Conservation (phyloP, 257 asterid species). For the Orobanche coerulescens region DNA sequence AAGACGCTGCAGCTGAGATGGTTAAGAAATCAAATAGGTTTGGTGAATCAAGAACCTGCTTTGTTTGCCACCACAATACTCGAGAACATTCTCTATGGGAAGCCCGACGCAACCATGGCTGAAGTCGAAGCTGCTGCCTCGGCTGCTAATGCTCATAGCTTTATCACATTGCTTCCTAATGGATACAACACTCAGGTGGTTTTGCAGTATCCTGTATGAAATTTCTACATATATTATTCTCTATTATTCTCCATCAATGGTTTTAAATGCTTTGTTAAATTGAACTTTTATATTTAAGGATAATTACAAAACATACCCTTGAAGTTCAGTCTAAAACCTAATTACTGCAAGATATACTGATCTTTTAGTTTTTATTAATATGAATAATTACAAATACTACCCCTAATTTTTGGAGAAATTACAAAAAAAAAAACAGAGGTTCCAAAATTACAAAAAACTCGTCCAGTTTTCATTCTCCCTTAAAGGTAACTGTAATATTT, state of each 20-base stretch:
- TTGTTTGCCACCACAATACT: constrained; percentile 95
- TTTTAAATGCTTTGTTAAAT: not conserved
- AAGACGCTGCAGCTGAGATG: constrained; percentile 81
- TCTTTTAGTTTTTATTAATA: no score
- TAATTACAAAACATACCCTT: no score
- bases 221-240: no score
- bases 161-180: constrained; percentile 78
- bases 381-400: no score
- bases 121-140: constrained; percentile 91
- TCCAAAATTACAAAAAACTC: no score
- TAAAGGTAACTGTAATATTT: no score
- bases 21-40: constrained; percentile 89
- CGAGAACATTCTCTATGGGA: constrained; percentile 88
- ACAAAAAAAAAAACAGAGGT: no score
- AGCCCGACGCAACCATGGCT: constrained; percentile 85
- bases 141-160: constrained; percentile 95
- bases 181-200: constrained; percentile 91
- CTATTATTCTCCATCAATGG: not conserved
- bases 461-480: no score
- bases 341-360: no score
- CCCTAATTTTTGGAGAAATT: no score
- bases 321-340: no score
- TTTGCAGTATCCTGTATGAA: not conserved
- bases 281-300: not conserved
- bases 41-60: constrained; percentile 99